phyloP scores from a whole-genome alignment of 345 rosid genomes.

The Viola odorata region DNA sequence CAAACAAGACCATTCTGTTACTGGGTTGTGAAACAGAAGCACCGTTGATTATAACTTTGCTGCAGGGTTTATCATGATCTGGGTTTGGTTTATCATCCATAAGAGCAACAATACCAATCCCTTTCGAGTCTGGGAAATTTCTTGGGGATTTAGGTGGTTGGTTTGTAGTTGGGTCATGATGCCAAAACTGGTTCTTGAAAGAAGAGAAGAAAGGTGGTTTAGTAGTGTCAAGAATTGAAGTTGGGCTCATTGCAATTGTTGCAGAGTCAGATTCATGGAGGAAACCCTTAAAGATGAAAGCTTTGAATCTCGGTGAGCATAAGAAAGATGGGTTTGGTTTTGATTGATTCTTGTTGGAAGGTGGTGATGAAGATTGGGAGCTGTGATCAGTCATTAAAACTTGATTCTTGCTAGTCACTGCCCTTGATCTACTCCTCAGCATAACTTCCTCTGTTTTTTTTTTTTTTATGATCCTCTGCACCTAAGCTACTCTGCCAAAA shows the following conservation, averaged over 20 bases:
- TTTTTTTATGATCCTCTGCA: neutral
- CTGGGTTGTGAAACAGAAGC: conserved; percentile 16
- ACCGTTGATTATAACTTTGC: conserved; percentile 6
- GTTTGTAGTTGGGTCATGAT: conserved; percentile 11
- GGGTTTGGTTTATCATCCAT: conserved; percentile 21
- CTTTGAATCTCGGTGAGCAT: conserved; percentile 48
- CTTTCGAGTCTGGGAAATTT: conserved; percentile 29
- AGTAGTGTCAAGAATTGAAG: conserved; percentile 51
- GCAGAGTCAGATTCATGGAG: conserved; percentile 32
- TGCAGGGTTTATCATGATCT: conserved; percentile 5
- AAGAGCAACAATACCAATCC: conserved; percentile 52
- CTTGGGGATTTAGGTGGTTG: conserved; percentile 28
- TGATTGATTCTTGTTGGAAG: conserved; percentile 24
- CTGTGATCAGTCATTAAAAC: conserved; percentile 54
- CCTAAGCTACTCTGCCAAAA: neutral
- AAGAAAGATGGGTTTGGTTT: conserved; percentile 35
- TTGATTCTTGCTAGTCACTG: conserved; percentile 46
- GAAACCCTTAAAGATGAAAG: conserved; percentile 37
- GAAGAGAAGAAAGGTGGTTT: conserved; percentile 29
- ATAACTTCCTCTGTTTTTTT: conserved; percentile 16
- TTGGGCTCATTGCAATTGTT: conserved; percentile 44
- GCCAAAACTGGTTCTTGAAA: conserved; percentile 30
- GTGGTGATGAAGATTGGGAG: conserved; percentile 15
- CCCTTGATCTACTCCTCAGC: conserved; percentile 49
- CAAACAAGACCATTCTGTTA: conserved; percentile 51